Base-by-base conservation (phyloP, 495 filamentous ascomycete species). In the Penicillium canescens region DNA sequence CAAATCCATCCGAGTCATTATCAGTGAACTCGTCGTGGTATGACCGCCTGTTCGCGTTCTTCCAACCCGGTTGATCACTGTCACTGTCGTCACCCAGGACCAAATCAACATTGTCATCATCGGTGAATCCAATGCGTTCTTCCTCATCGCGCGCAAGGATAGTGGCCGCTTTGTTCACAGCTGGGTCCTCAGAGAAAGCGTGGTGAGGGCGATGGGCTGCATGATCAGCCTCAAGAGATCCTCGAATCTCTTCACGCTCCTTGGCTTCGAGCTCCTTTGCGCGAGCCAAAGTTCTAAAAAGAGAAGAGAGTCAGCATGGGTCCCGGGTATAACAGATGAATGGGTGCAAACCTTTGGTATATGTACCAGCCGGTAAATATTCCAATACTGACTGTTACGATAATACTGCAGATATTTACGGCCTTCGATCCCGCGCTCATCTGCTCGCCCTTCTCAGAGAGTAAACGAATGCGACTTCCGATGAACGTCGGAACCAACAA, bases 401-500 rank as follows among this genome's bases (percentile, higher is more conserved):
- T 61, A 62, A 98, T 97, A 70, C 86, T 88, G 20, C 83, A 69
- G 61, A 94, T 94, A 62, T 95, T 96, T 39, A 96, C 75, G 16
- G 81, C 77, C 60, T 82, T 82, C 20, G 78, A 72, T 13, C 69
- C 69, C 12, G 69, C 57, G 52, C 78, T 80, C 79, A 81, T 82
- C 51, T 81, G 67, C 56, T 80, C 82, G 44, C 83, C 78, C 11
- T 90, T 90, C 20, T 97, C 82, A 33, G 81, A 79, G 5, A 87
- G 87, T 18, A 76, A 50, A 14, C 74, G 73, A 2, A 98, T 72
- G 34, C 86, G 77, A 55, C 81, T 84, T 52, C 94, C 94, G 60
- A 98, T 88, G 71, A 97, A 98, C 42, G 96, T 82, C 55, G 92
- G 91, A n/a, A 98, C 85, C 54, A 96, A 70, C 35, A 98, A 76